Percentiles rank a stretch among this genome's conserved stretches.
These are phyloP conservation scores for Perkinsus marinus DNA, from an alignment of 169 alveolate species.

Conservation along the genomic window DNA sequence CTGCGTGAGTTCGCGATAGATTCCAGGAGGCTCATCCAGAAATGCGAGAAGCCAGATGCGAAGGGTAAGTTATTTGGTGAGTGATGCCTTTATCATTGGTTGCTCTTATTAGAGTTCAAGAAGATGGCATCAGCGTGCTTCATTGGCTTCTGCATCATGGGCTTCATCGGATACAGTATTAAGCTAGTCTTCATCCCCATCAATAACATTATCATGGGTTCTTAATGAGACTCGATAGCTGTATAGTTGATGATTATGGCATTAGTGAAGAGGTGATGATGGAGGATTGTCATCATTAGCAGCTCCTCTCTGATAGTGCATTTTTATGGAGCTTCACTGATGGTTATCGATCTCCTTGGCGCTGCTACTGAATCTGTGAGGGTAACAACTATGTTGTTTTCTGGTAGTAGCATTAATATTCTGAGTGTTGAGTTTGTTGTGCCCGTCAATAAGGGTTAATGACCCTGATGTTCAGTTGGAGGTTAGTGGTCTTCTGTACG, in stretches of 20 bases:
- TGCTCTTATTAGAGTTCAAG: constrained; percentile 40
- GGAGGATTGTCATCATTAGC: too few relatives aligned
- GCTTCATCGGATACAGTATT: constrained; percentile 71
- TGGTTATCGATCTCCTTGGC: background rate
- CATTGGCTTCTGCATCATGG: constrained; percentile 76
- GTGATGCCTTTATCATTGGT: background rate
- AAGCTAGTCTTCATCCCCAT: constrained; percentile 84
- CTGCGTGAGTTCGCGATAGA: constrained; percentile 54
- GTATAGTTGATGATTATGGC: background rate
- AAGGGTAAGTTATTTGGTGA: constrained; percentile 40
- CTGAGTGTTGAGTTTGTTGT: background rate
- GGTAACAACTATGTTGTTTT: background rate
- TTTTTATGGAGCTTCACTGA: background rate
- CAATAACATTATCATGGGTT: constrained; percentile 70
- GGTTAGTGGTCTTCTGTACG: background rate
- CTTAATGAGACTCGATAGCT: background rate
- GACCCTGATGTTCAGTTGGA: background rate
- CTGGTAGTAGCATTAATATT: background rate
- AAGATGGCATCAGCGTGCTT: constrained; percentile 79
- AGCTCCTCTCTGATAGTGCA: background rate
- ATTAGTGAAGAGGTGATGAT: too few relatives aligned
- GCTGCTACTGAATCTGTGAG: background rate
- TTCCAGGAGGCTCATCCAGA: constrained; percentile 34
- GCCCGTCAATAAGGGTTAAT: background rate
- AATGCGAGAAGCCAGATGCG: constrained; percentile 77